Evolutionary conservation across 495 filamentous ascomycete genomes (phyloP).

Genomic region (Lepraria neglecta): DNA sequence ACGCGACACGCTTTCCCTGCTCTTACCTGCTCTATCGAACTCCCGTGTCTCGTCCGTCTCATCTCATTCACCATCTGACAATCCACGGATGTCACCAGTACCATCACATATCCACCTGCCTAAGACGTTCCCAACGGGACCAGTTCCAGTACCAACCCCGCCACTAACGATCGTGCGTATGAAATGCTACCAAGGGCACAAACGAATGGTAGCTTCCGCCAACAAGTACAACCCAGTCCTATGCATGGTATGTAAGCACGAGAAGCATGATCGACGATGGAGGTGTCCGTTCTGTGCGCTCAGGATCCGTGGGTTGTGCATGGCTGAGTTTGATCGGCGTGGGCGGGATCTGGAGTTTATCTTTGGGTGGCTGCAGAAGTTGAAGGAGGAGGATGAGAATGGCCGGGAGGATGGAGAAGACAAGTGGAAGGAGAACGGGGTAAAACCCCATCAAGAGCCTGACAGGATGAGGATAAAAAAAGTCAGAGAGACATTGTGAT

Average conservation of each 20-base stretch:
- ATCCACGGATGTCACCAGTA: conserved; percentile 10
- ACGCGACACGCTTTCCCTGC: conserved; percentile 16
- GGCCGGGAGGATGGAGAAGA: background rate
- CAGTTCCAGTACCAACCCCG: conserved; percentile 24
- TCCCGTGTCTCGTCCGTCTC: conserved; percentile 10
- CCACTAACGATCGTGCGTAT: conserved; percentile 40
- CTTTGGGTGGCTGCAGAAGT: conserved; percentile 13
- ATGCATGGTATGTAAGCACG: conserved; percentile 47
- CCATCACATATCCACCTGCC: conserved; percentile 15
- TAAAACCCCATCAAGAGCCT: background rate
- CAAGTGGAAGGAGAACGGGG: background rate
- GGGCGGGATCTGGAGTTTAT: conserved; percentile 15
- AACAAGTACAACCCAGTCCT: conserved; percentile 45
- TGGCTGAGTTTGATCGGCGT: conserved; percentile 35
- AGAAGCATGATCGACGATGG: conserved; percentile 39
- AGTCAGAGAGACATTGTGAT: conserved; percentile 4
- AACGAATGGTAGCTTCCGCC: conserved; percentile 37
- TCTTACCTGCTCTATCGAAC: conserved; percentile 8
- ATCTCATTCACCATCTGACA: conserved; percentile 7
- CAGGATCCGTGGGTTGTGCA: conserved; percentile 42
- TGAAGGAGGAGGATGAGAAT: background rate
- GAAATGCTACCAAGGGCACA: conserved; percentile 44
- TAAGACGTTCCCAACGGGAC: conserved; percentile 18
- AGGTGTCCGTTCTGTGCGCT: conserved; percentile 47
- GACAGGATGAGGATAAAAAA: background rate